Conservation (phyloP, 192 early-diverging fungal genomes). For the Funneliformis mosseae region DNA sequence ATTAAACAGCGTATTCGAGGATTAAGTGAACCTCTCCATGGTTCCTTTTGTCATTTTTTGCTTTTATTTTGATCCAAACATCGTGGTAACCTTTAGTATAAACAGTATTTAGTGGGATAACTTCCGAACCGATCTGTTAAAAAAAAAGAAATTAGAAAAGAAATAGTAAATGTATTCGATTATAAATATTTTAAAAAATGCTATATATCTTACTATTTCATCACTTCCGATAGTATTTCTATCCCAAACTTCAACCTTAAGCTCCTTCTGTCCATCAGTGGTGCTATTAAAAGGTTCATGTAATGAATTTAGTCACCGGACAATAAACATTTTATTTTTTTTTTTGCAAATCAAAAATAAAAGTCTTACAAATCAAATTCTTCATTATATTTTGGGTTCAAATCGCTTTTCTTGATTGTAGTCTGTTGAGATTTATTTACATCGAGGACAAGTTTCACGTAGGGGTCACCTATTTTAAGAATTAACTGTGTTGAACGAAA, state of each 20-base stretch:
- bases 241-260: constrained; percentile 36
- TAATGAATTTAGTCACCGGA: background rate
- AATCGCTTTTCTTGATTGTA: background rate
- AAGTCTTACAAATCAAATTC: constrained; percentile 36
- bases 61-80: constrained; percentile 33
- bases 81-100: constrained; percentile 14
- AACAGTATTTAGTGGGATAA: constrained; percentile 22
- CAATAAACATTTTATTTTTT: background rate
- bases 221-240: constrained; percentile 32
- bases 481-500: background rate
- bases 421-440: constrained; percentile 38
- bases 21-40: constrained; percentile 31
- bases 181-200: background rate
- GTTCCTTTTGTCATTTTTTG: constrained; percentile 5
- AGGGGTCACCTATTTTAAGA: constrained; percentile 4
- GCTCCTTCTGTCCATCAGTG: background rate
- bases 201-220: constrained; percentile 10
- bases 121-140: constrained; percentile 30
- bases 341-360: background rate
- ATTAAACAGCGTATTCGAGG: background rate
- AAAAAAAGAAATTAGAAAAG: background rate
- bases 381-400: constrained; percentile 40
- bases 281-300: background rate
- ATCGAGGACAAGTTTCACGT: constrained; percentile 36
- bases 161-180: background rate